Evolutionary conservation across 352 stramenopile species (phyloP).

Genomic region (Phytophthora tentaculata): DNA sequence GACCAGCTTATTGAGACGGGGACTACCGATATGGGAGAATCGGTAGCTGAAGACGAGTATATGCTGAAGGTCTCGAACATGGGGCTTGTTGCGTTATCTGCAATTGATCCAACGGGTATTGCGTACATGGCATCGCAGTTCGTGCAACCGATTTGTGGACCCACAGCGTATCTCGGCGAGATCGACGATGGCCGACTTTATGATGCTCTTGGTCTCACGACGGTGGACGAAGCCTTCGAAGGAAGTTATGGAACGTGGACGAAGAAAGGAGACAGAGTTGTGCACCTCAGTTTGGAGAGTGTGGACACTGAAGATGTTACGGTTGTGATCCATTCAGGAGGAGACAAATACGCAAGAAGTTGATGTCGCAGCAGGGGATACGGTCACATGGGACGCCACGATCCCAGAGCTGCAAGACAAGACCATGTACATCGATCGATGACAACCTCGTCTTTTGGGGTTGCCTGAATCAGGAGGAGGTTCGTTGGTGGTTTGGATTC

Average conservation of each 20-base stretch:
- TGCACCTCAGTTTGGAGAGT: slow-evolving; percentile 33
- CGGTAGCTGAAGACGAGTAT: slow-evolving; percentile 30
- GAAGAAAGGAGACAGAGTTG: slow-evolving; percentile 32
- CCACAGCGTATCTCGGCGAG: slow-evolving; percentile 33
- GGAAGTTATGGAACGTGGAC: slow-evolving; percentile 36
- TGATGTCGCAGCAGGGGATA: slow-evolving; percentile 20
- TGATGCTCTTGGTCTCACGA: slow-evolving; percentile 24
- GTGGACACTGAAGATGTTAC: slow-evolving; percentile 27
- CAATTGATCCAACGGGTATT: slow-evolving; percentile 44
- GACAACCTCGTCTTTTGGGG: slow-evolving; percentile 18
- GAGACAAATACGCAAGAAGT: slow-evolving; percentile 28
- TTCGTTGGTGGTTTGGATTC: slow-evolving; percentile 42
- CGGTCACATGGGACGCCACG: slow-evolving; percentile 18
- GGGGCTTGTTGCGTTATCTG: slow-evolving; percentile 36
- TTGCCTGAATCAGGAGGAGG: slow-evolving; percentile 27
- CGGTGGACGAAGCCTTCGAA: slow-evolving; percentile 28
- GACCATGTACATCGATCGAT: slow-evolving; percentile 29
- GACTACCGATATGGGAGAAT: slow-evolving; percentile 23
- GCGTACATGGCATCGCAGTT: slow-evolving; percentile 45
- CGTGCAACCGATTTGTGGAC: slow-evolving; percentile 42
- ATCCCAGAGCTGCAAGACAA: slow-evolving; percentile 29
- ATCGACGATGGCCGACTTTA: slow-evolving; percentile 40
- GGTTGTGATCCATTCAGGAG: slow-evolving; percentile 26
- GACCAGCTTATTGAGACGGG: slow-evolving; percentile 28
- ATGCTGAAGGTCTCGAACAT: slow-evolving; percentile 40